Evolutionary conservation across 768 basidiomycete genomes (phyloP).

Genomic region (Rhodotorula paludigena): DNA sequence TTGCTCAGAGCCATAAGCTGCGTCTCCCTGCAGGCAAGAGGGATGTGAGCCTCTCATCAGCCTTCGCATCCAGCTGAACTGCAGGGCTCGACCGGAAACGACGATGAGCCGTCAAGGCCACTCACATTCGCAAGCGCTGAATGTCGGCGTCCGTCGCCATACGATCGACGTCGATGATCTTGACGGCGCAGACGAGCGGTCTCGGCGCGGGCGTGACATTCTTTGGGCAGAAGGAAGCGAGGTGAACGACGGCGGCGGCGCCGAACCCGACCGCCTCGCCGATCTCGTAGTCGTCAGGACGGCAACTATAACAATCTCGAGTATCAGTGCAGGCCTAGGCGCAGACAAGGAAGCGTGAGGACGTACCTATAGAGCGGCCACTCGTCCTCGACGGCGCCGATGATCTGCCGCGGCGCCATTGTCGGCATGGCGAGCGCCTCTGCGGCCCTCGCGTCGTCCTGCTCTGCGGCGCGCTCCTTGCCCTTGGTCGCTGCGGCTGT

Average conservation of each 20-base stretch:
- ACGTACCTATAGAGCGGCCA: conserved; percentile 34
- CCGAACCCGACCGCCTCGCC: conserved; percentile 55
- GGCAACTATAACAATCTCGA: not conserved
- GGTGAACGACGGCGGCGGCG: conserved; percentile 83
- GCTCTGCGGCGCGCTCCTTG: conserved; percentile 5
- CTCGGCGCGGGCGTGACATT: conserved; percentile 19
- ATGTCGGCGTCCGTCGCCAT: conserved; percentile 53
- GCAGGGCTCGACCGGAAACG: conserved; percentile 62
- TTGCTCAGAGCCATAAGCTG: conserved; percentile 87
- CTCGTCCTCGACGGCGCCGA: conserved; percentile 35
- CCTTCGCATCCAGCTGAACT: no score
- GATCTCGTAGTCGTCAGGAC: conserved; percentile 29
- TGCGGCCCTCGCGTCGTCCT: not conserved
- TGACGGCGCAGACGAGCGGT: conserved; percentile 66
- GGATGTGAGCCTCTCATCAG: no score
- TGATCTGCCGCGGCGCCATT: conserved; percentile 4
- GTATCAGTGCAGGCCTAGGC: not conserved
- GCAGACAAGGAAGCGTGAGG: no score
- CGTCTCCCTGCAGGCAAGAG: conserved; percentile 64
- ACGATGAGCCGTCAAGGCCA: no score
- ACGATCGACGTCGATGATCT: conserved; percentile 74
- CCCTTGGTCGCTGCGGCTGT: not conserved
- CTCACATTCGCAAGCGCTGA: conserved; percentile 26
- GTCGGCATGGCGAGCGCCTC: conserved; percentile 3
- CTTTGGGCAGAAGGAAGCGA: conserved; percentile 61